Evolutionary conservation across 257 asterid species (phyloP), one percentile per base, ranked within the genome.

Genomic region (Jasminum sambac): DNA sequence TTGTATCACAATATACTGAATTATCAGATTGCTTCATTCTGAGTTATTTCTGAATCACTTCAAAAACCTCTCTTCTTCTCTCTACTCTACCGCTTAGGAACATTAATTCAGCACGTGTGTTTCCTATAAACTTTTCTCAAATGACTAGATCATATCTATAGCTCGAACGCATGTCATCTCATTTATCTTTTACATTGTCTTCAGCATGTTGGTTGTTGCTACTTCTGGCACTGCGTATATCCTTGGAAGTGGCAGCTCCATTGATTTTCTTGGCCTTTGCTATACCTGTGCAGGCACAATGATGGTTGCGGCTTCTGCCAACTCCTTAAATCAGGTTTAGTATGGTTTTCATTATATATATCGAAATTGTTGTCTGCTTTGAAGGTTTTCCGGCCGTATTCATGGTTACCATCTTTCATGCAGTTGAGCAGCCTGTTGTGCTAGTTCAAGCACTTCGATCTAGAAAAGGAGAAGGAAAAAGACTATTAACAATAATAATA

Each of bases 221-320:
- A 95, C 99, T 58, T 88, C 99, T 59, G 98, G 99, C 67, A 88
- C 99, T 38, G 99, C 98, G 30, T 95, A 79, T 79, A 72, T 95
- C 79, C 92, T 94, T 70, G 99, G 96, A 43, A 91, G 98, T 69
- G 98, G 96, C 50, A 82, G 88, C 77, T 76, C 88, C n/a, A 61
- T 94, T 67, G 99, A 91, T 82, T 89, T 79, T 57, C 75, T 81
- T 44, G 99, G 99, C 72, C 94, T 94, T 76, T 88, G 98, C 86
- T 85, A 76, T 84, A 91, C 99, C 38, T 94, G 99, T 84, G 98
- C 95, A 59, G 98, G 99, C 73, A 94, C 99, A 55, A 94, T 94
- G 99, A 94, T 94, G 99, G 99, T 94, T 77, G 95, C 99, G 70
- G 95, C 99, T 23, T 79, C 96, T 11, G 98, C 98, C 21, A 94